Percentiles rank a stretch among this genome's conserved stretches.
These are phyloP conservation scores for Monosporascus sp. DNA, from an alignment of 2,329 filamentous ascomycete genomes.

Conservation along the genomic window DNA sequence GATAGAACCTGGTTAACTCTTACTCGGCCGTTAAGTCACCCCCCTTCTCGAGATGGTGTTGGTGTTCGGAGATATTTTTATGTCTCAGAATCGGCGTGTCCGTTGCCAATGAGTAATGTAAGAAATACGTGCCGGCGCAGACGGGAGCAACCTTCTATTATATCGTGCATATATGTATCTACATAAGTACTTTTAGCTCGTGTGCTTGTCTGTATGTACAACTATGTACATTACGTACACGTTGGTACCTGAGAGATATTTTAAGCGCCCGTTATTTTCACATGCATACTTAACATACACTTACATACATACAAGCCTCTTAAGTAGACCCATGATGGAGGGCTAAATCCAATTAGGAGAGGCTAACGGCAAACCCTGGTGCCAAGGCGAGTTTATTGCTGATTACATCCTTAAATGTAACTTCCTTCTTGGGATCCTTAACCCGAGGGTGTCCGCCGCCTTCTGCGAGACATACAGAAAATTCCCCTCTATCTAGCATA, in stretches of 20 bases:
- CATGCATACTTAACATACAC: not conserved
- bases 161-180: no score
- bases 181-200: no score
- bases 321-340: no score
- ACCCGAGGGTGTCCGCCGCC: not conserved
- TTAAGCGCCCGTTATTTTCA: not conserved
- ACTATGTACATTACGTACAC: no score
- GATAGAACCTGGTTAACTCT: not conserved
- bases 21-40: not conserved
- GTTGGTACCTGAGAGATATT: no score
- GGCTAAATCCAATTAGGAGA: not conserved
- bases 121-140: not conserved
- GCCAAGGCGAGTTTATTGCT: not conserved
- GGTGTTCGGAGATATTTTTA: not conserved
- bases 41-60: not conserved
- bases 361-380: not conserved
- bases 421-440: not conserved
- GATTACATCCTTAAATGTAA: not conserved
- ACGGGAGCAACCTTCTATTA: not conserved
- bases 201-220: no score
- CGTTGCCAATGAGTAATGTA: not conserved
- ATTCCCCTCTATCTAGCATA: not conserved
- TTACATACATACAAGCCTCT: no score
- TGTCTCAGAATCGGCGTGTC: not conserved
- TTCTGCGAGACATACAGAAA: not conserved